Evolutionary conservation across 805 yeast species (phyloP), one percentile per base, ranked within the genome.

Genomic region (Metschnikowia lachancei): DNA sequence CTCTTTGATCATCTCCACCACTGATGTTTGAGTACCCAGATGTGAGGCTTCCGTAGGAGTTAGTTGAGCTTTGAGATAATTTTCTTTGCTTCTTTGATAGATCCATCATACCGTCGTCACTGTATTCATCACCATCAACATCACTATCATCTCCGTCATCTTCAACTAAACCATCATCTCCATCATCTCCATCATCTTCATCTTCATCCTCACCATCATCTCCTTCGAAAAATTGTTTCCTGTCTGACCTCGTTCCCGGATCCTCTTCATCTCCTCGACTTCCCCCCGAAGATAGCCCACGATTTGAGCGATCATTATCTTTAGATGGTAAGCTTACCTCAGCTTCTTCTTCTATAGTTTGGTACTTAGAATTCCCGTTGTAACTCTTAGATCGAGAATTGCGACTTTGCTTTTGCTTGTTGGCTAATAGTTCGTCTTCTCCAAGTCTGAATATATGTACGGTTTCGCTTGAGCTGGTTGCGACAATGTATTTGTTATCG

Each of bases 361-460:
- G 65, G 36, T 59, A 54, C 20, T 58, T 53, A 12, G 53, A 47
- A 24, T 52, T 46, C 9, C 43, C 30, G 10, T 32, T 40, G 13
- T 41, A 40, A 13, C 37, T 50, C 41, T 46, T 55, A 32, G 32
- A 20, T 24, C 36, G 45, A 24, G 55, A 49, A 13, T 56, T 50
- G 37, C 61, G 56, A 41, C 62, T 66, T 32, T 59, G 56, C 41
- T 60, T 61, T 39, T 70, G 74, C 49, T 69, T 71, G 42, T 56
- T 67, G 22, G 62, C 72, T 37, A 72, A 56, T 2, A 74, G 64
- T 56, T 72, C 76, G 12, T 69, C 75, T 28, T 76, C 81, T 1
- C 82, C 86, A 43, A 91, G 65, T 47, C 90, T 77, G 73, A 92
- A 94, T 32, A 94, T 81, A 64, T 94, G 99, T 18, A 94, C 91